Conservation (phyloP, 306 rosid genomes). For the Citrullus mucosospermus region DNA sequence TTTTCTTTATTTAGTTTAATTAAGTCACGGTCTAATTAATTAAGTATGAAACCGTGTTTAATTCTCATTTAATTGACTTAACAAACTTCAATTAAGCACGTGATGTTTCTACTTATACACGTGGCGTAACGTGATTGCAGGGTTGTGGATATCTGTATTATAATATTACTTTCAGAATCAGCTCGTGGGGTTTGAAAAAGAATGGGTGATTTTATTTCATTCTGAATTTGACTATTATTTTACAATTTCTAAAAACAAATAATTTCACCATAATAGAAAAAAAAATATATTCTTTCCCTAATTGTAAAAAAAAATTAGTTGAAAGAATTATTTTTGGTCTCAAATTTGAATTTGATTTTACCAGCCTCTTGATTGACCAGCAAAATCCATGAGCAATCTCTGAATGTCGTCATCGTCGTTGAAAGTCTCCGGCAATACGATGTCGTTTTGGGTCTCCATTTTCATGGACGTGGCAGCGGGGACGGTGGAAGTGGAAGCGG, state of each 20-base stretch:
- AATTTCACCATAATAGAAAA: background rate
- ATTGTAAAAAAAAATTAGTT: background rate
- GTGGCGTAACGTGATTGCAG: background rate
- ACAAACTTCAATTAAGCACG: background rate
- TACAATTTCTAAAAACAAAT: background rate
- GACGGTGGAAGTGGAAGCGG: background rate
- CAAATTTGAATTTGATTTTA: background rate
- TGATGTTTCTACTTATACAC: background rate
- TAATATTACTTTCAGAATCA: background rate
- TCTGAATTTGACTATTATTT: background rate
- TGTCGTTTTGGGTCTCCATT: background rate
- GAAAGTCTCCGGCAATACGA: slow-evolving; percentile 1
- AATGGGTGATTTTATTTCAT: background rate
- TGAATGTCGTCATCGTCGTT: slow-evolving; percentile 35
- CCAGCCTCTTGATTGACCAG: slow-evolving; percentile 24
- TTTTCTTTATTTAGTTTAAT: background rate
- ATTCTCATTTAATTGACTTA: background rate
- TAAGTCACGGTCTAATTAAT: background rate
- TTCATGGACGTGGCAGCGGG: background rate
- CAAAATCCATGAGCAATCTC: slow-evolving; percentile 32
- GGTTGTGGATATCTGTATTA: background rate
- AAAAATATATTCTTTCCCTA: background rate
- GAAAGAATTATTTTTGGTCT: background rate
- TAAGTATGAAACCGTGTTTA: background rate
- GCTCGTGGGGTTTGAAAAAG: background rate